Evolutionary conservation across 2,329 filamentous ascomycete genomes (phyloP).

Genomic region (Xylaria sp.): DNA sequence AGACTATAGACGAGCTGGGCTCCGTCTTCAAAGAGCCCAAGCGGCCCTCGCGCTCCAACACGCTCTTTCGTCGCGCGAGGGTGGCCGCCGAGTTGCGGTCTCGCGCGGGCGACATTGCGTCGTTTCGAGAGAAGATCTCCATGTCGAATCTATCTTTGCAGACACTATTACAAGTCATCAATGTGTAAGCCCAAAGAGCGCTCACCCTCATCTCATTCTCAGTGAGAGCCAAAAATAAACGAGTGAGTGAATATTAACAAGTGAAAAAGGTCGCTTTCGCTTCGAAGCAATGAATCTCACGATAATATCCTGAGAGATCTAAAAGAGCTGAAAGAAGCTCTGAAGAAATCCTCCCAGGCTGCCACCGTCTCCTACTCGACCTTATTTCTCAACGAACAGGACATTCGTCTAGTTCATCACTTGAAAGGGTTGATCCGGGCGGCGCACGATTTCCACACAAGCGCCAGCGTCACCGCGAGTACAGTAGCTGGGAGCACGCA

Average conservation of each 20-base stretch:
- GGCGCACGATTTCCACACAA: constrained; percentile 38
- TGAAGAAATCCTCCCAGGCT: constrained; percentile 37
- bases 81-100: constrained; percentile 37
- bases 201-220: not conserved
- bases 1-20: constrained; percentile 32
- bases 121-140: constrained; percentile 39
- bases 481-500: constrained; percentile 33
- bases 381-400: constrained; percentile 35
- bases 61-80: constrained; percentile 34
- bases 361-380: constrained; percentile 37
- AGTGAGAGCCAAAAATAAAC: no score
- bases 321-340: constrained; percentile 37
- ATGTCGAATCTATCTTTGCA: constrained; percentile 39
- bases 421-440: constrained; percentile 35
- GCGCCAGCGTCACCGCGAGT: constrained; percentile 37
- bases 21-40: constrained; percentile 32
- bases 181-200: constrained; percentile 29
- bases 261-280: constrained; percentile 33
- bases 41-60: constrained; percentile 33
- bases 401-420: constrained; percentile 34
- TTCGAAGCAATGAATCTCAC: constrained; percentile 37
- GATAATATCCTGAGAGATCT: constrained; percentile 37
- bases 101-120: constrained; percentile 37
- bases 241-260: constrained; percentile 1
- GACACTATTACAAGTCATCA: constrained; percentile 38